phyloP scores from a whole-genome alignment of 257 asterid genomes.

The Paraleonurus japonicus region DNA sequence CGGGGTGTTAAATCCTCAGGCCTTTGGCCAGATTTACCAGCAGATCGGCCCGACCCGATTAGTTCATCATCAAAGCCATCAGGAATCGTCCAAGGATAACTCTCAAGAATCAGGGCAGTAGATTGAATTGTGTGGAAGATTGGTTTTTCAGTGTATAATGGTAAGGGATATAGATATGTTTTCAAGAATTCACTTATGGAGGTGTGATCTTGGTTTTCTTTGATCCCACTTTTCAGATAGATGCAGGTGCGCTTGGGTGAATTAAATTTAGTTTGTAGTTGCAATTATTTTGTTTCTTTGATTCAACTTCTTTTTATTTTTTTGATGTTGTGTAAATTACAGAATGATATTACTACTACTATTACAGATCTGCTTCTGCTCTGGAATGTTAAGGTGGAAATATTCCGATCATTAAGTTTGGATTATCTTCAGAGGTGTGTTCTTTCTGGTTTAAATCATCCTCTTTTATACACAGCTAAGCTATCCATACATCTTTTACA shows the following conservation, averaged over 20 bases:
- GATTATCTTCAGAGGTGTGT: conserved; percentile 12
- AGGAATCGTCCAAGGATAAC: conserved; percentile 44
- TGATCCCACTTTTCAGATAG: conserved; percentile 25
- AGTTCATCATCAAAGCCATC: conserved; percentile 34
- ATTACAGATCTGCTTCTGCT: conserved; percentile 24
- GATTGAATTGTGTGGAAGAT: conserved; percentile 26
- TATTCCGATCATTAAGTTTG: conserved; percentile 3
- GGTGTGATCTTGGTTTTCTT: conserved; percentile 20
- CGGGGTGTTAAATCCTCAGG: conserved; percentile 52
- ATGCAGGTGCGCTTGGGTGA: conserved; percentile 31
- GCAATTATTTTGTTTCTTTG: conserved; percentile 1
- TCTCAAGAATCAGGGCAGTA: conserved; percentile 62
- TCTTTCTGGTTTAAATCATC: neutral
- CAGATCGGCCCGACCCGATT: conserved; percentile 41
- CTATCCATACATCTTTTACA: too few species aligned
- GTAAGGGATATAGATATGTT: neutral
- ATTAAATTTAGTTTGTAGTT: conserved; percentile 6
- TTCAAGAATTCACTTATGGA: conserved; percentile 18
- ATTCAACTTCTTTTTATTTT: conserved; percentile 3
- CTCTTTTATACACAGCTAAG: neutral
- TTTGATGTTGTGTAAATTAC: conserved; percentile 24
- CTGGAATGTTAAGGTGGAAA: conserved; percentile 23
- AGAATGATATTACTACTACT: conserved; percentile 17
- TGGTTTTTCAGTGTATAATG: conserved; percentile 15
- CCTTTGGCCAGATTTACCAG: conserved; percentile 62